phyloP scores from a whole-genome alignment of 2,329 filamentous ascomycete species.

The Ploettnerulaceae sp. region DNA sequence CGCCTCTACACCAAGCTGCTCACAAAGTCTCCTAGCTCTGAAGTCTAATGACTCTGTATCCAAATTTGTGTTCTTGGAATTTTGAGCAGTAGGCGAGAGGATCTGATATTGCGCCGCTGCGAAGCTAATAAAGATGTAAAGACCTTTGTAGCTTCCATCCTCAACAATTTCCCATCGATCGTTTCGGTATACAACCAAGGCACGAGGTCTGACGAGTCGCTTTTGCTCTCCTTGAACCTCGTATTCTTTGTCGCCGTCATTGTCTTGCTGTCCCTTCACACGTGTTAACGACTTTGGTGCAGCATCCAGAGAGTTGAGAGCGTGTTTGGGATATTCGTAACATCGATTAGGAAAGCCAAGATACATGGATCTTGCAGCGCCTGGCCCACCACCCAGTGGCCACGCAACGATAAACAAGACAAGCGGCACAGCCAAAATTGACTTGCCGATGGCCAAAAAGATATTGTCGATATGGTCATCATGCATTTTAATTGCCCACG shows the following conservation, averaged over 20 bases:
- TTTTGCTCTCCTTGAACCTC: not conserved
- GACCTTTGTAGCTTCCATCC: not conserved
- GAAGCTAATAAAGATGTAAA: constrained; percentile 4
- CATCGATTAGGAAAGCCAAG: not conserved
- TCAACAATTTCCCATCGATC: not conserved
- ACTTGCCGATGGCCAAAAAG: not conserved
- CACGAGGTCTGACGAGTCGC: not conserved
- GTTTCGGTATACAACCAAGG: constrained; percentile 1
- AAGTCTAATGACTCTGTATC: not conserved
- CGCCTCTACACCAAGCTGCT: not conserved
- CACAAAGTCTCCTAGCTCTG: not conserved
- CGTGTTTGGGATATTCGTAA: constrained; percentile 2
- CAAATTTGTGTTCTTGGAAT: not conserved
- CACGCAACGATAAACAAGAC: not conserved
- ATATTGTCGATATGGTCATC: constrained; percentile 1
- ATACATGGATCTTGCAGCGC: not conserved
- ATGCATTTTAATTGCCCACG: not conserved
- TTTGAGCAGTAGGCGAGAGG: not conserved
- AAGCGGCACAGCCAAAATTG: not conserved
- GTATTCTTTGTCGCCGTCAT: not conserved
- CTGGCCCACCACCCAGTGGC: not conserved
- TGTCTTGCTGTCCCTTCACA: not conserved
- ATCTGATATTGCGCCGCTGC: not conserved
- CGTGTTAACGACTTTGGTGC: not conserved
- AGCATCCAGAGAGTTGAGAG: not conserved